phyloP scores from a whole-genome alignment of 345 rosid genomes.

The Pelargonium nanum region DNA sequence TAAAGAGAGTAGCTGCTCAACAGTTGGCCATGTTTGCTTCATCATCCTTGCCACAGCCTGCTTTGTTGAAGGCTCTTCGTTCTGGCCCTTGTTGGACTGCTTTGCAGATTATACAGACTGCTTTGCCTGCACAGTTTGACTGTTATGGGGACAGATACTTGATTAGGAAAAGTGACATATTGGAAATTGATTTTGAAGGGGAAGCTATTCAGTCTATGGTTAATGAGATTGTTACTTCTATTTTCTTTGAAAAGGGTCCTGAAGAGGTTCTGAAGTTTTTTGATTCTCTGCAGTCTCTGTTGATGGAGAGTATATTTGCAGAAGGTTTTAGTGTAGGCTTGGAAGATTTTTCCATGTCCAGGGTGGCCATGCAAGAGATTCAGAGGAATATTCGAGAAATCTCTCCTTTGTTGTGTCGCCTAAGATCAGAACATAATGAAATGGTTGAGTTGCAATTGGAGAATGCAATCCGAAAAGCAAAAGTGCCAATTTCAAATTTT shows the following conservation, averaged over 20 bases:
- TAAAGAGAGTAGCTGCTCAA: slow-evolving; percentile 44
- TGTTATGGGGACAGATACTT: slow-evolving; percentile 48
- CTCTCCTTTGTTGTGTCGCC: slow-evolving; percentile 45
- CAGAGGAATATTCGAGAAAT: slow-evolving; percentile 26
- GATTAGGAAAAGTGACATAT: slow-evolving; percentile 46
- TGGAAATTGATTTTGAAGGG: slow-evolving; percentile 34
- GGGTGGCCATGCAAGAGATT: slow-evolving; percentile 26
- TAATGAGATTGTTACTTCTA: slow-evolving; percentile 51
- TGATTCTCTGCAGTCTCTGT: slow-evolving; percentile 62
- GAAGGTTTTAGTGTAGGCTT: slow-evolving; percentile 68
- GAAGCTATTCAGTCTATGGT: slow-evolving; percentile 40
- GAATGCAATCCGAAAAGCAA: slow-evolving; percentile 43
- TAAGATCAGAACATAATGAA: slow-evolving; percentile 53
- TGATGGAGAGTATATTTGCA: slow-evolving; percentile 61
- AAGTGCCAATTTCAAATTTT: slow-evolving; percentile 36
- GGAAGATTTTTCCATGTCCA: slow-evolving; percentile 58
- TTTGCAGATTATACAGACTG: slow-evolving; percentile 59
- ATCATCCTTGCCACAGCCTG: slow-evolving; percentile 54
- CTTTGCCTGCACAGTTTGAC: slow-evolving; percentile 52
- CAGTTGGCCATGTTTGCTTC: slow-evolving; percentile 70
- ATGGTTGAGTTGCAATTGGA: slow-evolving; percentile 62
- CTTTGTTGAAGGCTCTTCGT: slow-evolving; percentile 36
- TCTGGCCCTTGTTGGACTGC: slow-evolving; percentile 58
- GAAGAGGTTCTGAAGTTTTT: slow-evolving; percentile 54
- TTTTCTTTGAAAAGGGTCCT: slow-evolving; percentile 70